Evolutionary conservation across 2,329 filamentous ascomycete species (phyloP), one percentile per base, ranked within the genome.

Genomic region (Gaeumannomyces tritici): DNA sequence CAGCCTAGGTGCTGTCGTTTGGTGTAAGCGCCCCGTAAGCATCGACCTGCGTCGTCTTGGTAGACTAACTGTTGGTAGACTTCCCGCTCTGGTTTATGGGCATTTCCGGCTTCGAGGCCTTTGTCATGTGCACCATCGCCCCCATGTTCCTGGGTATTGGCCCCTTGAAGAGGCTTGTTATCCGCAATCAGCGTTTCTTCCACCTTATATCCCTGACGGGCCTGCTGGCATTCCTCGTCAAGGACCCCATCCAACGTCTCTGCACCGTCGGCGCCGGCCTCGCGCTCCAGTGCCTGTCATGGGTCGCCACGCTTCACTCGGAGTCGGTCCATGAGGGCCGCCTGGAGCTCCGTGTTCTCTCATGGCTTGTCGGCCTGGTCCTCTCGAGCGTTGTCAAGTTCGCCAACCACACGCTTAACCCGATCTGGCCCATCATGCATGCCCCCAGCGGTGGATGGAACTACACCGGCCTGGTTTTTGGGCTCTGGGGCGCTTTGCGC

Each of bases 1-100:
- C 63, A 91, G 91, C 64, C 80, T 99, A 61, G 93, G 91, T 29
- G 80, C 99, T 57, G 81, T 90, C 55, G 89, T 99, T 57, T 99
- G 95, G 95, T 99, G 60, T 61, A 61, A 57, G 60, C 56, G 1
- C 35, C n/a, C 26, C 21, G 6, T 9, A 26, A 15, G 15, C 57
- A 9, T 26, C 55, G 54, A 55, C 58, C 8, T 55, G 12, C 8
- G 24, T 26, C 5, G 4, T 56, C 18, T 33, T 64, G 62, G 68
- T 61, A 68, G 57, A 57, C 56, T 55, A 21, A 47, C 56, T 26
- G 18, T 21, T 3, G 2, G 65, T 91, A 89, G 60, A 96, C 75
- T 99, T 99, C 73, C 95, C 95, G 18, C 84, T 99, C 13, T 99
- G 95, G 95, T 87, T 97, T 73, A 99, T 99, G 95, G 95, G 95